Evolutionary conservation across 2,329 filamentous ascomycete genomes (phyloP).

Genomic region (Reticulascus tulasneorum): DNA sequence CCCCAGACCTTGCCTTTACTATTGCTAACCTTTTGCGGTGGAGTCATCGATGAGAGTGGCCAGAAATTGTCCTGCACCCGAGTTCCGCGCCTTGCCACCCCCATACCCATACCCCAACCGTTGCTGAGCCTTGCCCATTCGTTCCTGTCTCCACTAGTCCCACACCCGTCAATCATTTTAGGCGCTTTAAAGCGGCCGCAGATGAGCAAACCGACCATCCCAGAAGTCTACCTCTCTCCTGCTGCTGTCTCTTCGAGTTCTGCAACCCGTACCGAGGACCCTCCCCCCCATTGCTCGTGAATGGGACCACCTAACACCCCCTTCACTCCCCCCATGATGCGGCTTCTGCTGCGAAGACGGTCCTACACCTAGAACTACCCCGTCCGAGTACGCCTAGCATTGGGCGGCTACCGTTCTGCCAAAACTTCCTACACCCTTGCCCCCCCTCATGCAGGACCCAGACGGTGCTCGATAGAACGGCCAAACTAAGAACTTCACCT

Average conservation of each 20-base stretch:
- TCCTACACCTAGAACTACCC: constrained; percentile 11
- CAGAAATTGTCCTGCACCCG: constrained; percentile 1
- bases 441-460: constrained; percentile 5
- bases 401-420: constrained; percentile 15
- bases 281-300: no score
- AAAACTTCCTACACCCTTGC: constrained; percentile 9
- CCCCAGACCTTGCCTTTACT: constrained; percentile 1
- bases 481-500: constrained; percentile 9
- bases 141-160: constrained; percentile 4
- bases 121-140: constrained; percentile 9
- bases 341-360: constrained; percentile 6
- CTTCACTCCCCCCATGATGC: no score
- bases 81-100: constrained; percentile 7
- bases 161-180: constrained; percentile 9
- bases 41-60: constrained; percentile 1
- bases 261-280: no score
- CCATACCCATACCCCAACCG: not conserved
- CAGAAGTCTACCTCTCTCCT: no score
- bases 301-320: no score
- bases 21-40: not conserved
- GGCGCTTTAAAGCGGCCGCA: constrained; percentile 6
- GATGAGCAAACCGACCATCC: constrained; percentile 2
- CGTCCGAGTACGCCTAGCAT: constrained; percentile 10
- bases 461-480: constrained; percentile 7
- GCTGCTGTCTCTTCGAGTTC: no score